A percentile compares a stretch with the other conserved stretches of the same genome.
Evolutionary conservation across 176 grass and related monocot species (phyloP).

Genomic region (Cymbopogon citratus): DNA sequence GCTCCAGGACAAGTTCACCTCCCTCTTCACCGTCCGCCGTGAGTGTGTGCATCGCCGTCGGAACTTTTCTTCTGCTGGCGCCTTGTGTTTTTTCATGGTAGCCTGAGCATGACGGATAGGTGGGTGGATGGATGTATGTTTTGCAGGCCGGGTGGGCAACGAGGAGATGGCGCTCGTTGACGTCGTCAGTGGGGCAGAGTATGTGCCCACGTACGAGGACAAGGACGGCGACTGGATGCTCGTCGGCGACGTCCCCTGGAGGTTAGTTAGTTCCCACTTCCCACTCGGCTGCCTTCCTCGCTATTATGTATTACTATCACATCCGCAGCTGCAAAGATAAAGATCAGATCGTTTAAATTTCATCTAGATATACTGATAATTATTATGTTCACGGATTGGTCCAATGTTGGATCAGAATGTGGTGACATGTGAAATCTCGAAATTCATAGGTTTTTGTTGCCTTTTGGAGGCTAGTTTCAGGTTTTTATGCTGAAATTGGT

Average conservation of each 20-base stretch:
- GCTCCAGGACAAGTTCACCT: constrained; percentile 79
- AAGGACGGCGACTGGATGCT: constrained; percentile 99
- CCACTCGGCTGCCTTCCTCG: background rate
- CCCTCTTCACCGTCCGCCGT: constrained; percentile 82
- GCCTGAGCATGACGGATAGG: background rate
- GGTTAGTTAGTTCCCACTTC: no score
- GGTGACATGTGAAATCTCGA: background rate
- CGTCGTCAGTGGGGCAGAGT: constrained; percentile 58
- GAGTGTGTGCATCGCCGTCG: background rate
- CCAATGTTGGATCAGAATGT: background rate
- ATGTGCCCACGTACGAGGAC: constrained; percentile 86
- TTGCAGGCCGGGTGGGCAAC: constrained; percentile 60
- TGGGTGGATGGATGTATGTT: background rate
- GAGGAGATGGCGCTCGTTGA: constrained; percentile 79
- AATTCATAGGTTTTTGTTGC: background rate
- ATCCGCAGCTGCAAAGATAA: background rate
- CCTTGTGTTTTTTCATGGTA: background rate
- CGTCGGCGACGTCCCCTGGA: constrained; percentile 86
- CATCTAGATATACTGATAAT: no score
- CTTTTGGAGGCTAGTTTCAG: background rate
- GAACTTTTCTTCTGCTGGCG: background rate
- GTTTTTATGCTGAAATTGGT: background rate
- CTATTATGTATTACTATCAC: background rate
- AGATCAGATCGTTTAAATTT: no score
- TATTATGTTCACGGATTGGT: background rate